Conservation (phyloP, 169 alveolate species). For the Eimeria sp. region DNA sequence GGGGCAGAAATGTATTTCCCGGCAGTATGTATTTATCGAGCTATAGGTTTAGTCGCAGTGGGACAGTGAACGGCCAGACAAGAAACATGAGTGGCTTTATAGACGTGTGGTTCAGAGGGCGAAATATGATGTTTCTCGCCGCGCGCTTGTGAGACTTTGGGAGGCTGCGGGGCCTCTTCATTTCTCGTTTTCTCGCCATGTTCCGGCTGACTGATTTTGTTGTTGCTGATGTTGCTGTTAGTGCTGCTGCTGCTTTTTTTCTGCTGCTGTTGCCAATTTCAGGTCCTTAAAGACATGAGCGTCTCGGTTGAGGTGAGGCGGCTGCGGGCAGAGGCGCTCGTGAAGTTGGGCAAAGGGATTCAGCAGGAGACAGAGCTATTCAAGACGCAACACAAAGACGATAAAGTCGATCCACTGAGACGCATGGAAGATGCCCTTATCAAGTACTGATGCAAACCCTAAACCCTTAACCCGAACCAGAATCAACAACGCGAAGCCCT, state of each 20-base stretch:
- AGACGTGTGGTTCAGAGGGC: too few relatives aligned
- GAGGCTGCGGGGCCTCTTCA: neutral
- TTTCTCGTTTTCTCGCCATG: neutral
- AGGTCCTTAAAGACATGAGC: conserved; percentile 91
- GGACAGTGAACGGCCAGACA: too few relatives aligned
- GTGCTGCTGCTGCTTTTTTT: neutral
- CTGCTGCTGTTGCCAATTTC: neutral
- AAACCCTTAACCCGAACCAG: neutral
- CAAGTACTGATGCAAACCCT: conserved; percentile 19
- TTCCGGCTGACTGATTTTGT: neutral
- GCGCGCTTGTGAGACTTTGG: too few relatives aligned
- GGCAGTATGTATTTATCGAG: neutral
- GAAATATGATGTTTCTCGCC: too few relatives aligned
- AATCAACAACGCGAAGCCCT: neutral
- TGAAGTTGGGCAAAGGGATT: conserved; percentile 91
- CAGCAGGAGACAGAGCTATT: conserved; percentile 88
- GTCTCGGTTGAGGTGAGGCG: conserved; percentile 91
- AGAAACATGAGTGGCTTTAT: too few relatives aligned
- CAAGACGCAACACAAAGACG: conserved; percentile 71
- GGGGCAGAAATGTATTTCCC: too few relatives aligned
- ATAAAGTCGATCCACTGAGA: conserved; percentile 72
- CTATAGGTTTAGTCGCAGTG: too few relatives aligned
- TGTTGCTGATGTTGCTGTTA: neutral
- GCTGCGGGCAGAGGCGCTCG: conserved; percentile 93
- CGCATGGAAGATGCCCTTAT: conserved; percentile 78